Conservation (phyloP, 331 rosid genomes). For the Telfairia occidentalis region DNA sequence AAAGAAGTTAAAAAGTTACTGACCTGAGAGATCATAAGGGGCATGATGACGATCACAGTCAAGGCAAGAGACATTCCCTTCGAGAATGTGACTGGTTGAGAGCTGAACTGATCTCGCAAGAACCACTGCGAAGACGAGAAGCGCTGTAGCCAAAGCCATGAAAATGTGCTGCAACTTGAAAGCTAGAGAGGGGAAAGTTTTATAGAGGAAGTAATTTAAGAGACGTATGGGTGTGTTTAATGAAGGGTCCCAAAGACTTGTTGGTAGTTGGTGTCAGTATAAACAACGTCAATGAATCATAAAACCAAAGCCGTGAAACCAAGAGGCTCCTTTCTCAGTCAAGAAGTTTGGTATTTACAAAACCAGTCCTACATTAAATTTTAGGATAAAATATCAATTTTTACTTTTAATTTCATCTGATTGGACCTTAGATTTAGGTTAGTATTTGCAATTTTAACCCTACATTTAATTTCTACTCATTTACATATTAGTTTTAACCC, state of each 20-base stretch:
- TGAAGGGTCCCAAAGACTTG: background rate
- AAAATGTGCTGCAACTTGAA: background rate
- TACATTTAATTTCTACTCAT: too few relatives aligned
- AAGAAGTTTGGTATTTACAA: background rate
- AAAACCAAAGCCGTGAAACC: background rate
- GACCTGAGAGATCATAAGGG: slow-evolving; percentile 48
- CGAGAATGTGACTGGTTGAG: slow-evolving; percentile 34
- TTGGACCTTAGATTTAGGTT: too few relatives aligned
- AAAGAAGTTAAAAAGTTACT: background rate
- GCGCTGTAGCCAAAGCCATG: slow-evolving; percentile 39
- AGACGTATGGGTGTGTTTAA: background rate
- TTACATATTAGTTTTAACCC: too few relatives aligned
- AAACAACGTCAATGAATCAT: background rate
- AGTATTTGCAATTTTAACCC: too few relatives aligned
- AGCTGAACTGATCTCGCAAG: slow-evolving; percentile 25
- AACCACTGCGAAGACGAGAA: slow-evolving; percentile 29
- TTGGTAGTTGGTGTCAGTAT: background rate
- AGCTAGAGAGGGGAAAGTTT: background rate
- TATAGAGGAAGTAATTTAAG: background rate
- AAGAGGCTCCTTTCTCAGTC: background rate
- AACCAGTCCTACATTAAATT: too few relatives aligned
- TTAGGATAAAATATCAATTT: too few relatives aligned
- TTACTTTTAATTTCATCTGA: too few relatives aligned
- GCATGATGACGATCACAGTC: slow-evolving; percentile 55
- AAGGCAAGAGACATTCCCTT: slow-evolving; percentile 60